phyloP scores from a whole-genome alignment of 257 asterid genomes.

The Solanum appendiculatum region DNA sequence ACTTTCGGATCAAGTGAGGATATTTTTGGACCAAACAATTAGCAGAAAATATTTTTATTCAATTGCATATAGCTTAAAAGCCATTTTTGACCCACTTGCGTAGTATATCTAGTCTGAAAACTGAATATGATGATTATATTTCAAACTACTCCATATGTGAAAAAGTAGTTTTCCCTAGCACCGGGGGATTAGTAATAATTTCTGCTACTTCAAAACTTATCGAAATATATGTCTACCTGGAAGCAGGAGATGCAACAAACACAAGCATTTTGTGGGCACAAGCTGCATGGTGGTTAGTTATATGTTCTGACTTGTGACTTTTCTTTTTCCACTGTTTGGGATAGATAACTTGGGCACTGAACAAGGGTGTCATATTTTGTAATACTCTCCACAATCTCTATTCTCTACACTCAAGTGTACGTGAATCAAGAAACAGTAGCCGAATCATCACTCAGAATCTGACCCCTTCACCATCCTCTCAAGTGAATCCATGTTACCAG shows the following conservation, averaged over 20 bases:
- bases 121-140: too few species aligned
- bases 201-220: background rate
- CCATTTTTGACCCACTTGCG: too few species aligned
- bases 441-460: slow-evolving; percentile 24
- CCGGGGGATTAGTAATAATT: background rate
- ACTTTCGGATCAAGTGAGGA: background rate
- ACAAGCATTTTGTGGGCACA: background rate
- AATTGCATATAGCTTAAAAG: too few species aligned
- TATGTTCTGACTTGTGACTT: background rate
- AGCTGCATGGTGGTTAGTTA: background rate
- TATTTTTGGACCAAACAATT: background rate
- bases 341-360: background rate
- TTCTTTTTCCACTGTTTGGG: background rate
- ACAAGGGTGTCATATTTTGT: background rate
- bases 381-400: background rate
- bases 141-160: background rate
- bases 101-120: too few species aligned
- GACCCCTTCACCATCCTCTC: slow-evolving; percentile 76
- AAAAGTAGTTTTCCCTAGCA: background rate
- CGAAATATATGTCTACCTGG: background rate
- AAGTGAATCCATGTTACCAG: slow-evolving; percentile 62
- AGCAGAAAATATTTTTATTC: too few species aligned
- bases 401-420: background rate
- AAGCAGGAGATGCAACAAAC: background rate
- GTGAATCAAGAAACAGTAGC: slow-evolving; percentile 25